Evolutionary conservation across 2,329 filamentous ascomycete species (phyloP), one percentile per base, ranked within the genome.

Genomic region (Shiraia sp.): DNA sequence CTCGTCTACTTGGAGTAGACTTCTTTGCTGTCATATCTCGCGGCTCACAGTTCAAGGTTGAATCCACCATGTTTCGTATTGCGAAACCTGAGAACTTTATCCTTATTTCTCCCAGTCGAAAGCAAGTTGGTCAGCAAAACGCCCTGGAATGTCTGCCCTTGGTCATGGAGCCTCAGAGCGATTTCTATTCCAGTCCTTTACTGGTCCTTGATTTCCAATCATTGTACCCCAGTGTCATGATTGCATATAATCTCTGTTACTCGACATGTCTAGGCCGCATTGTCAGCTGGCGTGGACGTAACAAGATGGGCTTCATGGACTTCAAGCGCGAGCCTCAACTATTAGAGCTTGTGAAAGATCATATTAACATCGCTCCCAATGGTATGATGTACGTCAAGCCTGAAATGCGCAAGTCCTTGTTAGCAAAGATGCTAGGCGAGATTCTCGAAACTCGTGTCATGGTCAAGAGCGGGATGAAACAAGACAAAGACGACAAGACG

Each of bases 191-290:
- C 42, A 93, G 88, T 48, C 93, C 93, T 0, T 67, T 99, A 0
- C 66, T 99, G 3, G 93, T 99, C 0, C 77, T 99, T 6, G 93
- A 99, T 69, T 99, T 99, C 51, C 92, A 97, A 63, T 95, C 90
- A 45, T 73, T 99, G 33, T 99, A 99, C 54, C 93, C 93, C 0
- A 96, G 91, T 68, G 86, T 97, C 46, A 96, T 99, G 90, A 97
- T 99, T 63, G 93, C 93, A 0, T 97, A 99, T 74, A 99, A 99
- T 61, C 93, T 96, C 65, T 99, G 93, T 72, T 99, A 99, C 65
- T 97, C 93, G 0, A 99, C 93, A 0, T 99, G 91, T 56, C 77
- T 97, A 0, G 93, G 93, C 0, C 83, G 93, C 22, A 84, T 96
- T 27, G 81, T 84, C 19, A 82, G 84, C 55, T 96, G 92, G 92